Evolutionary conservation across 768 basidiomycete genomes (phyloP), one percentile per base, ranked within the genome.

Genomic region (Sporobolomyces pararoseus): DNA sequence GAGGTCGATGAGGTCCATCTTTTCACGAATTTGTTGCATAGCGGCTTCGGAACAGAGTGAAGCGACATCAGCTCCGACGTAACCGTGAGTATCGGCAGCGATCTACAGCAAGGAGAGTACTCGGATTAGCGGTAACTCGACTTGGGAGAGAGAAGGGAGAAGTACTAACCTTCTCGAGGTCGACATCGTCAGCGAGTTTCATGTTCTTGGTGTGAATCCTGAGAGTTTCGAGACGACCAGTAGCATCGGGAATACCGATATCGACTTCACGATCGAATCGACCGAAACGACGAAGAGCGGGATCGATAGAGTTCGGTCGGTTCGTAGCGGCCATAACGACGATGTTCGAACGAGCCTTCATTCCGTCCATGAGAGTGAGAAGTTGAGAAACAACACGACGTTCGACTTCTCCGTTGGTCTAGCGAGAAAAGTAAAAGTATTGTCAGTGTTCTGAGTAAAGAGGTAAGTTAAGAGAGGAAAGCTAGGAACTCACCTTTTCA

Each of bases 161-260:
- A 6, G 13, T 9, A 12, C 79, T 67, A 76, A 88, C 89, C 83
- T 92, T 91, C 80, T 99, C 96, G 68, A 98, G 86, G 78, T 99
- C 96, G 44, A 98, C 96, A 75, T 98, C 95, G 65, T 98, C 94
- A 31, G 81, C 86, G 57, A 98, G 84, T 81, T 98, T 99, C 96
- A 99, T 98, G 83, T 99, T 98, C 87, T 98, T 98, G 66, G 96
- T 98, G 84, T 98, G 96, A 71, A 99, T 98, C 61, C 95, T 90
- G 71, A 98, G 88, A 78, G 98, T 99, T 79, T 99, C 96, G 52
- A 98, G 86, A 81, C 96, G 95, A 64, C 96, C 96, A 68, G 95
- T 98, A 0, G 96, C 96, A 81, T 99, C 96, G 51, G 96, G 96
- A 75, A 99, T 98, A 77, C 96, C 92, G 72, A 99, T 99, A 81